A percentile compares a stretch with the other conserved stretches of the same genome.
Conservation (phyloP, 2,329 filamentous ascomycete species). For the Allantophomopsis cytisporea region DNA sequence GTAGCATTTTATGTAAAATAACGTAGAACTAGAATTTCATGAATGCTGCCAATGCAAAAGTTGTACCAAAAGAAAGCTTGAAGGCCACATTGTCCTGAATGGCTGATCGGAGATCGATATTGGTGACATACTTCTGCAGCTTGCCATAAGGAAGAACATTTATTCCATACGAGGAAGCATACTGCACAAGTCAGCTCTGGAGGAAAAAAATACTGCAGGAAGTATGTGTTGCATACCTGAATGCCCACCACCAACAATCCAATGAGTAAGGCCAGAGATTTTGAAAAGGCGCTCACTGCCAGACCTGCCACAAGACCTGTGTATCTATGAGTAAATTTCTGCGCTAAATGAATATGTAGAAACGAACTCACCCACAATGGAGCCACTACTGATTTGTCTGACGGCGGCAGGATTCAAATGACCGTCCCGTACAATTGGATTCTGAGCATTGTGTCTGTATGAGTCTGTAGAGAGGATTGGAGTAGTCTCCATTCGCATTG, state of each 20-base stretch:
- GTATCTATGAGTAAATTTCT: neutral
- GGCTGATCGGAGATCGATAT: constrained; percentile 28
- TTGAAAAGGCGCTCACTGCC: constrained; percentile 56
- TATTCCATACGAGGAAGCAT: constrained; percentile 34
- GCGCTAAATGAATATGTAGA: neutral
- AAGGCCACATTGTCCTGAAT: constrained; percentile 22
- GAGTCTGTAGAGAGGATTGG: constrained; percentile 5
- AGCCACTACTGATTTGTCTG: constrained; percentile 18
- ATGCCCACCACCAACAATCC: constrained; percentile 49
- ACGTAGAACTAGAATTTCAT: constrained; percentile 31
- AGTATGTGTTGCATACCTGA: constrained; percentile 35
- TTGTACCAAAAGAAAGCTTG: constrained; percentile 48
- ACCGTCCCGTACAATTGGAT: constrained; percentile 8
- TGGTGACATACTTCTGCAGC: constrained; percentile 34
- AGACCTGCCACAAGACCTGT: constrained; percentile 50
- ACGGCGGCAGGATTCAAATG: constrained; percentile 13
- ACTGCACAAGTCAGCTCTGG: constrained; percentile 18
- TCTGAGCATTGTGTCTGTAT: constrained; percentile 15
- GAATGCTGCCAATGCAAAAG: constrained; percentile 59
- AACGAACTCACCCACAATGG: constrained; percentile 14
- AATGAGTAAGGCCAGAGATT: constrained; percentile 52
- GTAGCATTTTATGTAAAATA: no score
- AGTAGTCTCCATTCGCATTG: constrained; percentile 17
- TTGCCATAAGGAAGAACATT: constrained; percentile 22
- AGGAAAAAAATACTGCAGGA: neutral